phyloP scores from a whole-genome alignment of 2,329 filamentous ascomycete genomes.

The Alternaria sp. region DNA sequence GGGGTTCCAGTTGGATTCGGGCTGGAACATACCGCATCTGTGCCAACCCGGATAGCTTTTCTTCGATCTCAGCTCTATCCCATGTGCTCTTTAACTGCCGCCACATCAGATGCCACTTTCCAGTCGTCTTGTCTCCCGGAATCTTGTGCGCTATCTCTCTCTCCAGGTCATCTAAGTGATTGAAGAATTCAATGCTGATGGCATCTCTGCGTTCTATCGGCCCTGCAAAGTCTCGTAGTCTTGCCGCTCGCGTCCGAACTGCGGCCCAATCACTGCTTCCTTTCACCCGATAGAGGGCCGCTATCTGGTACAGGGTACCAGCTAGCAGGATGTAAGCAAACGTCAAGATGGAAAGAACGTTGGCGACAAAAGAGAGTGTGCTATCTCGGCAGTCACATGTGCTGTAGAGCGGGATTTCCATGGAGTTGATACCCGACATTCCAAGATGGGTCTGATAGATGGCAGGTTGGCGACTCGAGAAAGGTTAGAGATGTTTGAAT shows the following conservation, averaged over 20 bases:
- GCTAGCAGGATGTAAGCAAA: too few species aligned
- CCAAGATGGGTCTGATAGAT: too few species aligned
- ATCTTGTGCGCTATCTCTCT: neutral
- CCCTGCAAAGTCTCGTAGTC: neutral
- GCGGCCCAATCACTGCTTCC: neutral
- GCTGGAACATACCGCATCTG: too few species aligned
- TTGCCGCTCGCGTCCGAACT: neutral
- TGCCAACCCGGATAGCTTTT: neutral
- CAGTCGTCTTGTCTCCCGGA: neutral
- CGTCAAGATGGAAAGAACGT: too few species aligned
- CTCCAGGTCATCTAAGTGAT: neutral
- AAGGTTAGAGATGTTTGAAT: too few species aligned
- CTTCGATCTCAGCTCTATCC: neutral
- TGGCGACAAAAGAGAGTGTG: too few species aligned
- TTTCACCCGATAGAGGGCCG: neutral
- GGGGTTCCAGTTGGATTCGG: too few species aligned
- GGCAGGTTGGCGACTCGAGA: too few species aligned
- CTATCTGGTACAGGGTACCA: too few species aligned
- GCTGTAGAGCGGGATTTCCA: neutral
- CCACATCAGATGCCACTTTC: slow-evolving; percentile 5
- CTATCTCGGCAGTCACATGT: neutral
- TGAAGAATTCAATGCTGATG: neutral
- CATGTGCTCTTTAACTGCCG: neutral
- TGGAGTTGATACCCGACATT: too few species aligned
- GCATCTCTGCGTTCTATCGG: neutral